Evolutionary conservation across 1,139 yeast species (phyloP), one percentile per base, ranked within the genome.

Genomic region (Kurtzmaniella quercitrusa): DNA sequence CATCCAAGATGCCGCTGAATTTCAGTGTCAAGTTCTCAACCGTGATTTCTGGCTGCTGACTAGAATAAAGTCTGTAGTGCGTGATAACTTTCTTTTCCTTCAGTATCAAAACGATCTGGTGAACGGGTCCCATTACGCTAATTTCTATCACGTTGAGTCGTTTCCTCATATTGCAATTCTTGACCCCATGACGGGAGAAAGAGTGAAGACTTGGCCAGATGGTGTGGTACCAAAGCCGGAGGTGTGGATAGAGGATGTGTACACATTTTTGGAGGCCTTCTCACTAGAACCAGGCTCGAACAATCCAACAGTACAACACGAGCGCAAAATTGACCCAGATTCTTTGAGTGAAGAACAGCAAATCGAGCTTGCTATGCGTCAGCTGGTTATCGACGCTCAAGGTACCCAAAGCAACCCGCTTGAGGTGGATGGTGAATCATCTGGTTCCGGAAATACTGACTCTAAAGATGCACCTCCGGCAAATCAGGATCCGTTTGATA

Each of bases 151-250:
- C 3, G 61, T 71, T 2, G 76, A 76, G 21, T 74, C 66, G 26
- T 84, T 70, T 56, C 99, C 99, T 1, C 97, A 93, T 59, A 81
- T 94, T 36, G 88, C 97, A 2, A 87, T 94, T 36, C 61, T 94
- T 43, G 99, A 94, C 58, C 97, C 98, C 1, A 79, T 91, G 58
- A 93, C 98, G 0, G 98, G 98, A 12, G 98, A 93, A 62, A 73
- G 95, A 47, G 76, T 88, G 44, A 75, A 76, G 51, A 72, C 71
- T 46, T 91, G 97, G 96, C 53, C 56, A 12, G 76, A 75, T 39
- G 80, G 80, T 12, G 65, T 59, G 36, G 82, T 81, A 1, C 95
- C 94, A 0, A 65, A 66, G 32, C 70, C 75, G 1, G 70, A 64
- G 12, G 64, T 61, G 20, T 91, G 93, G 80, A 59, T 83, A 16